Evolutionary conservation across 1,284 basidiomycete species (phyloP), one percentile per base, ranked within the genome.

Genomic region (Tilletia indica): DNA sequence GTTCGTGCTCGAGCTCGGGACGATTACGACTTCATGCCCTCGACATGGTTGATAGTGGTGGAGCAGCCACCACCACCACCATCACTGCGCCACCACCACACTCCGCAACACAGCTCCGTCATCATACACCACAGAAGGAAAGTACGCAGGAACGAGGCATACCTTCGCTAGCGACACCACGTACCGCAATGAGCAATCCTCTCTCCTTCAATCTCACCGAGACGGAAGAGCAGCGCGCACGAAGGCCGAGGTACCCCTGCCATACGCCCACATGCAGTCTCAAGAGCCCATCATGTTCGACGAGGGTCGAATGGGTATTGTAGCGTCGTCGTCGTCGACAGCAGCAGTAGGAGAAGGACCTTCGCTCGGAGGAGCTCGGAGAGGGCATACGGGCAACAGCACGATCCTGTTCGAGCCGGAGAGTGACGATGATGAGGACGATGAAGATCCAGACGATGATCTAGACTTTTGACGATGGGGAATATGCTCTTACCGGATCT

Each of bases 361-460:
- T 45, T 51, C 19, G 38, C 56, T 58, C 1, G 56, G 56, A 5
- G 56, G 56, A 54, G 58, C 71, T 19, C 61, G 73, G 64, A 70
- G 77, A 12, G 80, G 79, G 21, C 73, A 68, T 9, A 79, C 79
- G 0, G 77, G 79, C 25, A 76, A 80, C 39, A 77, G 77, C 5
- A 76, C 75, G 42, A 82, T 82, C 73, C 78, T 82, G 36, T 82
- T 82, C 67, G 79, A 82, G 68, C 79, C 80, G 4, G 80, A 82
- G 63, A 72, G 75, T 16, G 80, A 79, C 38, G 80, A 82, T 48
- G 80, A 82, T 69, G 80, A 82, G 68, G 80, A 82, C 49, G 80
- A 82, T 51, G 80, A 82, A 56, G 80, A 82, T 72, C 80, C 80
- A 3, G 80, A 82, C 54, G 80, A 82, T 48, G 80, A 82, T 71